Evolutionary conservation across 768 basidiomycete species (phyloP).

Genomic region (Sarcodon sp.): DNA sequence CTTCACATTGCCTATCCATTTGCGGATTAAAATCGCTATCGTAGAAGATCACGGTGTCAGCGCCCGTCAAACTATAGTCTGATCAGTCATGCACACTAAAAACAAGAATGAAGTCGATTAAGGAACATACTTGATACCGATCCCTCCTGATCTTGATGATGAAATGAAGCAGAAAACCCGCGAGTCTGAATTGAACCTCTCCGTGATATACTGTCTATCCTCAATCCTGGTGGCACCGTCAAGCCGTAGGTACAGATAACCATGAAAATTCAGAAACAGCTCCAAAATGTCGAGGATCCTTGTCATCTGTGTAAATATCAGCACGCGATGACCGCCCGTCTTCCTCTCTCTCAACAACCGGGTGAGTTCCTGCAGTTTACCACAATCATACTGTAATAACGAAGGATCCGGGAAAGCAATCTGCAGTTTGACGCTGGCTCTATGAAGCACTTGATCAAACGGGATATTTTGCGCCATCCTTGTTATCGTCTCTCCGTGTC

Average conservation of each 20-base stretch:
- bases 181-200: constrained; percentile 71
- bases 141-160: constrained; percentile 67
- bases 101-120: background rate
- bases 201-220: constrained; percentile 83
- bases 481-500: constrained; percentile 15
- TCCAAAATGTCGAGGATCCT: constrained; percentile 88
- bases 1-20: constrained; percentile 96
- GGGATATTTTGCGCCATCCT: constrained; percentile 14
- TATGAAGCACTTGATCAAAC: constrained; percentile 65
- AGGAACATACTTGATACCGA: constrained; percentile 83
- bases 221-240: constrained; percentile 95
- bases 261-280: constrained; percentile 84
- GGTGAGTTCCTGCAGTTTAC: constrained; percentile 84
- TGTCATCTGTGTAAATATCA: constrained; percentile 99
- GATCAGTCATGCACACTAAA: constrained; percentile 10
- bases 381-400: constrained; percentile 89
- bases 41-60: constrained; percentile 95
- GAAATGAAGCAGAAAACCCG: constrained; percentile 85
- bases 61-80: constrained; percentile 55
- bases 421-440: constrained; percentile 67
- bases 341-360: constrained; percentile 72
- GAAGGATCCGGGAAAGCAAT: constrained; percentile 90
- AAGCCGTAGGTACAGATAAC: constrained; percentile 85
- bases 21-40: constrained; percentile 97
- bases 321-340: constrained; percentile 74